A percentile compares a stretch with the other conserved stretches of the same genome.
These are phyloP conservation scores for Stemphylium beticola DNA, from an alignment of 2,329 filamentous ascomycete genomes.

Conservation along the genomic window DNA sequence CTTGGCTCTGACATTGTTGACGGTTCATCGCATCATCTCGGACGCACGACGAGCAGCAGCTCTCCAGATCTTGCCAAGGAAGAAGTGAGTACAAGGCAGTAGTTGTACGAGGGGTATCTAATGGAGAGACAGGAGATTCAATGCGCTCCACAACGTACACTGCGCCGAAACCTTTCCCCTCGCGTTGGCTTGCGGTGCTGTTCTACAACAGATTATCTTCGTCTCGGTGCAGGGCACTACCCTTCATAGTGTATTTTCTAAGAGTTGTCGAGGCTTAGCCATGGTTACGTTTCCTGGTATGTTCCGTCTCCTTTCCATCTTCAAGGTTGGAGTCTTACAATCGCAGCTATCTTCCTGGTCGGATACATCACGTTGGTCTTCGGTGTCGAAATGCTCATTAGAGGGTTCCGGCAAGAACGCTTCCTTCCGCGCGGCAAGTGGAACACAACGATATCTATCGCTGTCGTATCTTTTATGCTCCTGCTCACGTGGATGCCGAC, in stretches of 20 bases:
- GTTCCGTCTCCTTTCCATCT: constrained; percentile 12
- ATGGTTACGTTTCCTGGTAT: constrained; percentile 50
- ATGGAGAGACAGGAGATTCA: constrained; percentile 39
- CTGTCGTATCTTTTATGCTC: constrained; percentile 57
- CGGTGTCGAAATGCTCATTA: constrained; percentile 64
- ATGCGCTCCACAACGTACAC: constrained; percentile 46
- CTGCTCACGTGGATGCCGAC: constrained; percentile 66
- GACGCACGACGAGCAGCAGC: constrained; percentile 47
- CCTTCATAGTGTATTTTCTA: constrained; percentile 46
- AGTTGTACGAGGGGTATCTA: constrained; percentile 9
- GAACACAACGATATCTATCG: constrained; percentile 64
- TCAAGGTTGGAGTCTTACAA: constrained; percentile 21
- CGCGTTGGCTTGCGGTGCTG: constrained; percentile 46
- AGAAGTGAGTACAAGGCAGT: constrained; percentile 34
- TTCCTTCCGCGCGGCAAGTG: constrained; percentile 67
- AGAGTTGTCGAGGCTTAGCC: constrained; percentile 42
- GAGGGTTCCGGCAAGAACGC: constrained; percentile 61
- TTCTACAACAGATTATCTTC: constrained; percentile 48
- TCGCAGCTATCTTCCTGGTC: constrained; percentile 68
- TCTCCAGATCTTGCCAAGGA: constrained; percentile 38
- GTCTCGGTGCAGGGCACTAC: constrained; percentile 48
- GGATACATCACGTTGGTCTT: constrained; percentile 72
- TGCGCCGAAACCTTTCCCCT: constrained; percentile 51
- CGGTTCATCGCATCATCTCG: constrained; percentile 46
- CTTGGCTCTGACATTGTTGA: constrained; percentile 43